Base-by-base conservation (phyloP, 2,329 filamentous ascomycete species). In the Simplicillium aogashimaense region DNA sequence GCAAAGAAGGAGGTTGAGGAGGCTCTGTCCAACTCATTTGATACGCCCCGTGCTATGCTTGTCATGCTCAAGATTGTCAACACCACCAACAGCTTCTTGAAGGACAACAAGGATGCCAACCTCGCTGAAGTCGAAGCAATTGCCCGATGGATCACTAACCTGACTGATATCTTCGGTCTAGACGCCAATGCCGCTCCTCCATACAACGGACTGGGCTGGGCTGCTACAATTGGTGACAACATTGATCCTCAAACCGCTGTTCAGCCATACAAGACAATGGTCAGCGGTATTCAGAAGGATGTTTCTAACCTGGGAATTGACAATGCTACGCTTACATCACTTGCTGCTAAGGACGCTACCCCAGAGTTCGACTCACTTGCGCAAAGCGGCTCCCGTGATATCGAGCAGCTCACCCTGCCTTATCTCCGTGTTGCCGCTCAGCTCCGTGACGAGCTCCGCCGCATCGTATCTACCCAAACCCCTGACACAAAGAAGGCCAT, bases 131-230 rank as follows among this genome's bases (percentile, higher is more conserved):
- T 78, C 3, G 71, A 76, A 48, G 59, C 66, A 2, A 65, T 86
- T 40, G 87, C 83, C 7, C 72, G 76, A 39, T 95, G 85, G 81
- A 70, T 95, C 35, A 95, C 89, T 1, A 78, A 78, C 42, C 83
- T 95, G 43, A 79, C 92, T 13, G 82, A 83, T 44, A 86, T 90
- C 45, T 85, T 95, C 45, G 90, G 90, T 32, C 73, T 95, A 0
- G 82, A 89, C 53, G 68, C 75, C 3, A 71, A 73, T 46, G 72
- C 73, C n/a, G 57, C 51, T 7, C 53, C 68, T 1, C 73, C 73
- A 1, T 78, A 77, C 43, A 59, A 73, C 13, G 72, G 73, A 10
- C 64, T 78, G 3, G 74, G 75, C 40, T 79, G 75, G 75, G 64
- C 65, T 3, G 68, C 65, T 11, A 48, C 51, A 3, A 61, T 65